A percentile compares a stretch with the other conserved stretches of the same genome.
phyloP scores from a whole-genome alignment of 306 rosid genomes.

The Fagus sylvatica region DNA sequence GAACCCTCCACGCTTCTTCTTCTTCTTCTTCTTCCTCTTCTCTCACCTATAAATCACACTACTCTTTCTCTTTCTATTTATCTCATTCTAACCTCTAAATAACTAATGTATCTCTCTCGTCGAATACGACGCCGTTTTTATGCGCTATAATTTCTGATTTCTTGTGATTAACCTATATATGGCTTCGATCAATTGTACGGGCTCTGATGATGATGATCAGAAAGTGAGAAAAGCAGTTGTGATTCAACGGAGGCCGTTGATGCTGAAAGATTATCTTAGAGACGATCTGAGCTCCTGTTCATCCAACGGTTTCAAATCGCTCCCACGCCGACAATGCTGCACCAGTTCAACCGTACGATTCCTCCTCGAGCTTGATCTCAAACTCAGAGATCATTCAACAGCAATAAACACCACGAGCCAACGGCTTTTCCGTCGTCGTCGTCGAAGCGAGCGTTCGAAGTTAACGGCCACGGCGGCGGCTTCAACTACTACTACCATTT shows the following conservation, averaged over 20 bases:
- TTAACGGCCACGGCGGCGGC: constrained; percentile 16
- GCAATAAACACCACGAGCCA: not conserved
- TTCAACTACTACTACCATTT: constrained; percentile 14
- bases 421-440: not conserved
- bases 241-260: constrained; percentile 17
- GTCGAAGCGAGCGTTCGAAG: constrained; percentile 17
- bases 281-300: constrained; percentile 80
- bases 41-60: not conserved
- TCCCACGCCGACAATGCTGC: constrained; percentile 82
- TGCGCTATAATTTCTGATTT: not conserved
- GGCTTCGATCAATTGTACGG: constrained; percentile 30
- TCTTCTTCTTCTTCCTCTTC: constrained; percentile 6
- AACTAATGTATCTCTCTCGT: no score
- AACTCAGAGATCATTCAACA: constrained; percentile 13
- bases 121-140: no score
- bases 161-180: not conserved
- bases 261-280: constrained; percentile 68
- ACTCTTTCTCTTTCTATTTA: not conserved
- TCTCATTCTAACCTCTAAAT: not conserved
- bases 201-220: not conserved
- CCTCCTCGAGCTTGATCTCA: constrained; percentile 53
- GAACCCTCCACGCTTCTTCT: constrained; percentile 50
- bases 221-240: constrained; percentile 11
- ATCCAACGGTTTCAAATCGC: constrained; percentile 75
- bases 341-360: constrained; percentile 35